These are phyloP conservation scores for Globisporangium paroecandrum DNA, from an alignment of 352 stramenopile genomes.

Conservation along the genomic window DNA sequence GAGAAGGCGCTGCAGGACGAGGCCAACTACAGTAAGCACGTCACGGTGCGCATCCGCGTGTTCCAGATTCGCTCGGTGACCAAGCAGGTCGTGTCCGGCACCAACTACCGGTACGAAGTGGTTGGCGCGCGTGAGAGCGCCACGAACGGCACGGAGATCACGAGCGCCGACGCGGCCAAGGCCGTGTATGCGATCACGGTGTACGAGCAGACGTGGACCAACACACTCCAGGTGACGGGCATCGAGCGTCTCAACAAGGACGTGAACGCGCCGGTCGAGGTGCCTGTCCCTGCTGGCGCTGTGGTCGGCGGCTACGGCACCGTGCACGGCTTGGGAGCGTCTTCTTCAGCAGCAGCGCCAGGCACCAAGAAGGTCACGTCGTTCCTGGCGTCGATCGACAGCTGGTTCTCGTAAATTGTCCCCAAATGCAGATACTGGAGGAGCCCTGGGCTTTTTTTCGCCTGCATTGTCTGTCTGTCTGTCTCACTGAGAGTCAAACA, in stretches of 20 bases:
- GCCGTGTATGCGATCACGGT: conserved; percentile 46
- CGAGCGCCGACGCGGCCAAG: conserved; percentile 22
- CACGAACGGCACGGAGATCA: conserved; percentile 29
- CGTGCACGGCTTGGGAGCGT: neutral
- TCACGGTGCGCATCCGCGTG: conserved; percentile 36
- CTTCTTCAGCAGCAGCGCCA: neutral
- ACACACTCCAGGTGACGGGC: conserved; percentile 46
- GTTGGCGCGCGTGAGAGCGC: conserved; percentile 29
- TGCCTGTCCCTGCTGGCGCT: too few species aligned
- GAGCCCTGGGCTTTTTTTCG: too few species aligned
- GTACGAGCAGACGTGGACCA: conserved; percentile 59
- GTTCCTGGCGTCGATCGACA: neutral
- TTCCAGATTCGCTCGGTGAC: conserved; percentile 31
- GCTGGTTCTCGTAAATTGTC: neutral
- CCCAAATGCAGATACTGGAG: too few species aligned
- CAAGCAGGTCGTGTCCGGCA: conserved; percentile 61
- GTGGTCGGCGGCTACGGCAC: neutral
- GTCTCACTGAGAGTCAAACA: too few species aligned
- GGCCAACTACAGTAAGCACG: conserved; percentile 25
- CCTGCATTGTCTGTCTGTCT: too few species aligned
- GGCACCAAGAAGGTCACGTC: neutral
- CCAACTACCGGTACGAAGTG: conserved; percentile 74
- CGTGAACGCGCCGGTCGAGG: neutral
- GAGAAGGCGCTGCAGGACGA: conserved; percentile 23
- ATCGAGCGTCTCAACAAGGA: conserved; percentile 24